phyloP scores from a whole-genome alignment of 495 filamentous ascomycete genomes.

The Penicillium manginii region DNA sequence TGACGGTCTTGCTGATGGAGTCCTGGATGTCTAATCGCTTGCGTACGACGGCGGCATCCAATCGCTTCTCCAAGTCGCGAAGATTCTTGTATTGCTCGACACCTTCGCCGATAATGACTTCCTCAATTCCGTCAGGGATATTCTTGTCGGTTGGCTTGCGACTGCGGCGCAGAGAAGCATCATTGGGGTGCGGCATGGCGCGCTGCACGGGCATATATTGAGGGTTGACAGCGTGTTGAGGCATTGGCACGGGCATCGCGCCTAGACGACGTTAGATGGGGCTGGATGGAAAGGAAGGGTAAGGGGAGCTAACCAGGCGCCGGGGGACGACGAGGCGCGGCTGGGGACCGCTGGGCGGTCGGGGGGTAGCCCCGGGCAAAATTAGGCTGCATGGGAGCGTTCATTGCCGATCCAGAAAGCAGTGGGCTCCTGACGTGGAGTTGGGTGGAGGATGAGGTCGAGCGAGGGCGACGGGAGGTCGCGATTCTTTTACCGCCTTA shows the following conservation, averaged over 20 bases:
- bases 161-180: slow-evolving; percentile 71
- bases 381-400: slow-evolving; percentile 49
- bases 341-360: slow-evolving; percentile 48
- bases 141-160: slow-evolving; percentile 92
- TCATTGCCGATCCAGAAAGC: slow-evolving; percentile 36
- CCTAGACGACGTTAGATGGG: slow-evolving; percentile 28
- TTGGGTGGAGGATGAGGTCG: slow-evolving; percentile 29
- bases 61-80: slow-evolving; percentile 81
- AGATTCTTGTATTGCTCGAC: slow-evolving; percentile 80
- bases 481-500: slow-evolving; percentile 50
- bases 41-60: slow-evolving; percentile 93
- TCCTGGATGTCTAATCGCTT: slow-evolving; percentile 92
- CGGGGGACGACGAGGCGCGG: slow-evolving; percentile 48
- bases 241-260: slow-evolving; percentile 44
- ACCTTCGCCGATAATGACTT: slow-evolving; percentile 76
- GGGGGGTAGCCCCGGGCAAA: slow-evolving; percentile 49
- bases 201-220: slow-evolving; percentile 50
- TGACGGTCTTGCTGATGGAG: slow-evolving; percentile 74
- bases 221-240: slow-evolving; percentile 44
- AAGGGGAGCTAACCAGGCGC: slow-evolving; percentile 41
- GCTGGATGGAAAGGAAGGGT: slow-evolving; percentile 12
- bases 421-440: slow-evolving; percentile 20
- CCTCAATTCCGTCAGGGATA: slow-evolving; percentile 86
- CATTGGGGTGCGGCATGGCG: slow-evolving; percentile 43
- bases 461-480: slow-evolving; percentile 31